phyloP scores from a whole-genome alignment of 164 flowering plant genomes.

The grape (Vitis vinifera) region DNA sequence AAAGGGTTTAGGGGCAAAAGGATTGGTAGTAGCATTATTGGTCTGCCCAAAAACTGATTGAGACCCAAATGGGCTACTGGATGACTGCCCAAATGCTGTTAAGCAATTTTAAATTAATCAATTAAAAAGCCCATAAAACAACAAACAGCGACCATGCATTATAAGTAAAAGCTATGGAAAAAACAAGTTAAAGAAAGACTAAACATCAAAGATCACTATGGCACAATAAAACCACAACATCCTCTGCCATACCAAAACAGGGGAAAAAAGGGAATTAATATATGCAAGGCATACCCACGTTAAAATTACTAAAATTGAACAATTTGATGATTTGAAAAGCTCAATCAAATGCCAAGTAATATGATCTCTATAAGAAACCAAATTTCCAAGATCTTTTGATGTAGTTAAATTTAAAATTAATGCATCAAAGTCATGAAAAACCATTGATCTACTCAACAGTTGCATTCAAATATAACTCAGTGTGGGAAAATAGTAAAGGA shows the following conservation, averaged over 20 bases:
- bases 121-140: background rate
- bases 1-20: constrained; percentile 94
- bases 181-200: background rate
- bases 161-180: background rate
- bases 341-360: too few species aligned
- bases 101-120: constrained; percentile 3
- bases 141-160: background rate
- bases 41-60: constrained; percentile 84
- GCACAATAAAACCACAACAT: background rate
- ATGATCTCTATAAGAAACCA: too few species aligned
- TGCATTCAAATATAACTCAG: too few species aligned
- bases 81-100: constrained; percentile 96
- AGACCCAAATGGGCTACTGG: constrained; percentile 79
- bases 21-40: constrained; percentile 66
- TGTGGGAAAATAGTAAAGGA: too few species aligned
- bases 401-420: too few species aligned
- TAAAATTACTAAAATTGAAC: too few species aligned
- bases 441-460: too few species aligned
- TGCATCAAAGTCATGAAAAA: too few species aligned
- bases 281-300: too few species aligned
- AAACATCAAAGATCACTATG: background rate
- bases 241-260: background rate
- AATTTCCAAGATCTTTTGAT: too few species aligned
- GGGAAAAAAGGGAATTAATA: background rate
- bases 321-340: too few species aligned